These are phyloP conservation scores for Lipomyces oligophaga DNA, from an alignment of 805 yeast genomes.

Conservation along the genomic window DNA sequence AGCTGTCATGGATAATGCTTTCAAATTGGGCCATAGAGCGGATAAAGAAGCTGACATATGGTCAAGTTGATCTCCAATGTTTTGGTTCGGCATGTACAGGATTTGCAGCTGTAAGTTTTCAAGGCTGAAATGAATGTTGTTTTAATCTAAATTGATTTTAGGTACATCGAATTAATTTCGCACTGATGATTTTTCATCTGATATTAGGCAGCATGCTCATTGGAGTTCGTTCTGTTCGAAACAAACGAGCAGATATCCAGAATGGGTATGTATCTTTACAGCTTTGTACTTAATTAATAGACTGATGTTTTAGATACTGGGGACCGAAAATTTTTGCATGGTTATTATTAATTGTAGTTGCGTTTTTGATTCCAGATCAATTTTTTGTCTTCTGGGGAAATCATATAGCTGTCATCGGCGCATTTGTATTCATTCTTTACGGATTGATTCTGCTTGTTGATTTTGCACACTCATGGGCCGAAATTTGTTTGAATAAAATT, in stretches of 20 bases:
- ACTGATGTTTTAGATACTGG: constrained; percentile 54
- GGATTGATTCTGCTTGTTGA: constrained; percentile 89
- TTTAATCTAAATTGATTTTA: background rate
- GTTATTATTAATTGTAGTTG: constrained; percentile 51
- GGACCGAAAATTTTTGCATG: constrained; percentile 63
- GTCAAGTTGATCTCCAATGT: constrained; percentile 66
- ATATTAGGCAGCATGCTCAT: constrained; percentile 61
- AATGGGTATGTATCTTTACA: constrained; percentile 50
- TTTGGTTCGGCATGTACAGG: constrained; percentile 84
- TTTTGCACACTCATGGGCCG: constrained; percentile 99
- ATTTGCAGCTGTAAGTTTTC: constrained; percentile 71
- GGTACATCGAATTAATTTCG: constrained; percentile 75
- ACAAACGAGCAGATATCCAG: constrained; percentile 77
- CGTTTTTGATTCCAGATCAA: constrained; percentile 79
- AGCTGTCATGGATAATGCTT: constrained; percentile 84
- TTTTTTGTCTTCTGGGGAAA: constrained; percentile 91
- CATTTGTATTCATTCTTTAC: constrained; percentile 79
- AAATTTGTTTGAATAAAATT: constrained; percentile 83
- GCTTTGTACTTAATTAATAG: background rate
- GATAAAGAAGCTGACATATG: constrained; percentile 68
- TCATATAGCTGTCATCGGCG: constrained; percentile 76
- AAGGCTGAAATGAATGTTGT: background rate
- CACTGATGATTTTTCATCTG: constrained; percentile 76
- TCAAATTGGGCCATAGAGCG: constrained; percentile 72
- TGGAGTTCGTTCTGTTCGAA: constrained; percentile 71